These are phyloP conservation scores for Fusarium sp. DNA, from an alignment of 2,329 filamentous ascomycete species.

Conservation along the genomic window DNA sequence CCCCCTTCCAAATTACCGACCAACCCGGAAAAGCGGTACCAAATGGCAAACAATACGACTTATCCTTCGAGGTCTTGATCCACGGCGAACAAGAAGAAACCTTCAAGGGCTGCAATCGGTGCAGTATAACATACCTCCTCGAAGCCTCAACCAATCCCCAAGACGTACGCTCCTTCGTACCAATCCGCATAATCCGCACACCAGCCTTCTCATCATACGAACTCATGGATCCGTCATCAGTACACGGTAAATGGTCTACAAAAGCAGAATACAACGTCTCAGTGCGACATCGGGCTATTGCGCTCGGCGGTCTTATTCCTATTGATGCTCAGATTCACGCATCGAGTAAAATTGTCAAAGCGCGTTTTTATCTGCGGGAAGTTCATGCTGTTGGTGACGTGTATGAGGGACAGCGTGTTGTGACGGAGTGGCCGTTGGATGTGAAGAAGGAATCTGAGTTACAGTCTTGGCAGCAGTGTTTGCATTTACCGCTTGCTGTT, in stretches of 20 bases:
- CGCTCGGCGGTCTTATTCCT: neutral
- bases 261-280: constrained; percentile 10
- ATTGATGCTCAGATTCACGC: neutral
- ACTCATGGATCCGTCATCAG: constrained; percentile 6
- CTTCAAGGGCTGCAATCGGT: constrained; percentile 4
- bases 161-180: neutral
- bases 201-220: constrained; percentile 8
- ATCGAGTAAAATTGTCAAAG: neutral
- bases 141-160: neutral
- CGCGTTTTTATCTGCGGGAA: neutral
- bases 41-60: neutral
- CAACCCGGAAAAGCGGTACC: accelerated
- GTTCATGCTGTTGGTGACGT: neutral
- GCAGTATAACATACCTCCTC: neutral
- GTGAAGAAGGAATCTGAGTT: neutral
- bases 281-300: constrained; percentile 5
- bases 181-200: constrained; percentile 1
- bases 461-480: constrained; percentile 10
- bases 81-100: constrained; percentile 1
- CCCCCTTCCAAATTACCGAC: neutral
- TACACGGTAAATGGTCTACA: neutral
- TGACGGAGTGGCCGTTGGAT: constrained; percentile 8
- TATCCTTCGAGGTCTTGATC: neutral
- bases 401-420: constrained; percentile 1
- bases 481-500: constrained; percentile 1